These are phyloP conservation scores for Tetrastigma voinierianum DNA, from an alignment of 164 flowering plant genomes.

Conservation along the genomic window DNA sequence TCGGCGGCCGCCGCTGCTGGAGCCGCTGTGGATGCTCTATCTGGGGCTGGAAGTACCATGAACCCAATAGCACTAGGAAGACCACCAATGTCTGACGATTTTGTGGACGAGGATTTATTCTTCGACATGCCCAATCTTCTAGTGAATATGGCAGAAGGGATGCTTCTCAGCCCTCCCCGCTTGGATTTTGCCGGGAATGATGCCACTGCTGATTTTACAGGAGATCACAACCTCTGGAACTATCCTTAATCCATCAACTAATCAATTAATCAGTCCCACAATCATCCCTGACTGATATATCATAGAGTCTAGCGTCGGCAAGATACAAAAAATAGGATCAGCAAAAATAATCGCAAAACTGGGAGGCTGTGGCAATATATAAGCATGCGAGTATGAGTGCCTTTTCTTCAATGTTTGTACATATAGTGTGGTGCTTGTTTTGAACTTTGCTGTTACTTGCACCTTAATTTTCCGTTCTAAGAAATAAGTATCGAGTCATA, in stretches of 20 bases:
- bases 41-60: neutral
- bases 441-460: neutral
- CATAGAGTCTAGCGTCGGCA: too few species aligned
- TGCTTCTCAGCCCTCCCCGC: constrained; percentile 82
- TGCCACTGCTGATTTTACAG: neutral
- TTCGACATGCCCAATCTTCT: constrained; percentile 79
- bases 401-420: constrained; percentile 4
- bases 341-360: neutral
- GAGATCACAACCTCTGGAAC: constrained; percentile 48
- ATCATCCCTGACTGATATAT: neutral
- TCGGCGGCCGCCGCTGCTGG: constrained; percentile 61
- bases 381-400: constrained; percentile 6
- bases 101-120: constrained; percentile 67
- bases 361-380: neutral
- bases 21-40: constrained; percentile 46
- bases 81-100: constrained; percentile 16
- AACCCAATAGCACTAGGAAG: neutral
- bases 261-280: neutral
- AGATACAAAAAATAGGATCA: too few species aligned
- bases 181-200: constrained; percentile 23
- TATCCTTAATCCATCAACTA: constrained; percentile 22
- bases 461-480: too few species aligned
- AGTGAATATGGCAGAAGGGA: constrained; percentile 74
- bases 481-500: too few species aligned
- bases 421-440: neutral